phyloP scores from a whole-genome alignment of 352 stramenopile species.

The Saprolegnia diclina region DNA sequence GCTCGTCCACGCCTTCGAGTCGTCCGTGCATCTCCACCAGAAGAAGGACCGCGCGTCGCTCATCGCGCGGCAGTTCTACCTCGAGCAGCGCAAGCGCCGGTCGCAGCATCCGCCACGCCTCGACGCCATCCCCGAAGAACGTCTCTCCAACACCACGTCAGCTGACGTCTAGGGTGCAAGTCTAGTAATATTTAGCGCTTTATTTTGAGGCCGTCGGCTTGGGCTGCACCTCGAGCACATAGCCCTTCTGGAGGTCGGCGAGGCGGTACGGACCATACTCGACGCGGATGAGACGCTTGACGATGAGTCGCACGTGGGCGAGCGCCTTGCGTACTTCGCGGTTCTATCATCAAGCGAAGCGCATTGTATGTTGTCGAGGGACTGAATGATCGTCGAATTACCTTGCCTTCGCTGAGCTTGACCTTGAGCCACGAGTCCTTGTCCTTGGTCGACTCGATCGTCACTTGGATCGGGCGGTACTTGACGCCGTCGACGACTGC shows the following conservation, averaged over 20 bases:
- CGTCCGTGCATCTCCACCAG: not conserved
- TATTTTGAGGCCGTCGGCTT: constrained; percentile 41
- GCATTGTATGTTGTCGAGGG: no score
- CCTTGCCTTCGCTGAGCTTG: constrained; percentile 81
- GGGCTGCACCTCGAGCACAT: constrained; percentile 65
- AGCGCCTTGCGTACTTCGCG: constrained; percentile 86
- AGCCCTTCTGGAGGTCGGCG: constrained; percentile 60
- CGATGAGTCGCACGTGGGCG: constrained; percentile 74
- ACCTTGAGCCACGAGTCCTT: constrained; percentile 88
- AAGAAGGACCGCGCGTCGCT: not conserved
- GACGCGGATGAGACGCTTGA: constrained; percentile 85
- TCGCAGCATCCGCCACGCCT: not conserved
- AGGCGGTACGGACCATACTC: constrained; percentile 87
- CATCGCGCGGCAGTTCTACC: constrained; percentile 4
- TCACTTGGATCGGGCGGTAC: constrained; percentile 66
- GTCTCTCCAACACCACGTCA: not conserved
- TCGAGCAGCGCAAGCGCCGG: not conserved
- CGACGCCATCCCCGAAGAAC: not conserved
- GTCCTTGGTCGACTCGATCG: constrained; percentile 71
- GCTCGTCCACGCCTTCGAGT: constrained; percentile 4
- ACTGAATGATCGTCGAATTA: constrained; percentile 26
- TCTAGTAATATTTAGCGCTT: not conserved
- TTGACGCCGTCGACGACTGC: constrained; percentile 81
- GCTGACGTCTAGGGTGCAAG: not conserved
- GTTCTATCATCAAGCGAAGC: no score